phyloP scores from a whole-genome alignment of 805 yeast species.

The Saturnispora bothae region DNA sequence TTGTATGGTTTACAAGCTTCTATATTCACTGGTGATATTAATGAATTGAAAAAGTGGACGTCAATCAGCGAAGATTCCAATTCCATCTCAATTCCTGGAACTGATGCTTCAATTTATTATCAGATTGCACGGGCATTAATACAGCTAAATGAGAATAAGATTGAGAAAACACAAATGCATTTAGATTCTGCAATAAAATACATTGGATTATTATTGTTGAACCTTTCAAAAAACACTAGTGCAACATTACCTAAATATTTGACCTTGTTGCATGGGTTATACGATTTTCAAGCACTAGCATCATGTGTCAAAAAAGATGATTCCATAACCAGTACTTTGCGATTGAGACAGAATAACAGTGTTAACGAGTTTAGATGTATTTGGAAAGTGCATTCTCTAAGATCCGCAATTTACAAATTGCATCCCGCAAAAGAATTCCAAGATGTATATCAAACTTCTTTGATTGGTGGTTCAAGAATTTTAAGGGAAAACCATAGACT shows the following conservation, averaged over 20 bases:
- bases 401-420: slow-evolving; percentile 27
- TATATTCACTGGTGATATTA: slow-evolving; percentile 48
- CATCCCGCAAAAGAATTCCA: slow-evolving; percentile 19
- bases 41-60: slow-evolving; percentile 49
- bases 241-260: slow-evolving; percentile 38
- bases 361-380: slow-evolving; percentile 32
- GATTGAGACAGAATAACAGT: slow-evolving; percentile 18
- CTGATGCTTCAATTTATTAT: slow-evolving; percentile 44
- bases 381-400: slow-evolving; percentile 37
- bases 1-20: slow-evolving; percentile 69
- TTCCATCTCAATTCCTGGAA: slow-evolving; percentile 33
- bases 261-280: slow-evolving; percentile 48
- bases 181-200: slow-evolving; percentile 42
- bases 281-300: slow-evolving; percentile 41
- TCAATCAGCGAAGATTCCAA: slow-evolving; percentile 33
- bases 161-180: slow-evolving; percentile 27
- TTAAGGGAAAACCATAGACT: slow-evolving; percentile 59
- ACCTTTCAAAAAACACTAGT: slow-evolving; percentile 39
- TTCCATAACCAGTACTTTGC: slow-evolving; percentile 12
- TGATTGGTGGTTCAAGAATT: slow-evolving; percentile 49
- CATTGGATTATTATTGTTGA: slow-evolving; percentile 51
- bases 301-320: slow-evolving; percentile 11
- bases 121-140: slow-evolving; percentile 56
- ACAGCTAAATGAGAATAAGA: slow-evolving; percentile 30
- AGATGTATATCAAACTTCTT: slow-evolving; percentile 36